These are phyloP conservation scores for Telopea speciosissima DNA, from an alignment of 177 flowering plant species.

Conservation along the genomic window DNA sequence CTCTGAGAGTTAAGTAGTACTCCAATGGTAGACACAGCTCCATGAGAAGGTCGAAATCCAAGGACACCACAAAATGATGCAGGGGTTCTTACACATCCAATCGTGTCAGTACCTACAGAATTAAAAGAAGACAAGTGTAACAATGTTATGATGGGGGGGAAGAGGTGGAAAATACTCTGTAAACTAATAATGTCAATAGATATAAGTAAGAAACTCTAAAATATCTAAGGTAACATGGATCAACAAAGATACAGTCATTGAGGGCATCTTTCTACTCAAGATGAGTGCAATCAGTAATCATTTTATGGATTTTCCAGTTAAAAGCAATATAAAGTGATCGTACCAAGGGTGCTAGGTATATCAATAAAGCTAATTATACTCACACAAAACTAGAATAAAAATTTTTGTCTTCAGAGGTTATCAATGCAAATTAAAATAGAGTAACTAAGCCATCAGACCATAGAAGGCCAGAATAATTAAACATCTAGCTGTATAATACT, in stretches of 20 bases:
- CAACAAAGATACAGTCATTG: not conserved
- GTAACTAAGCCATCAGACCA: too few relatives aligned
- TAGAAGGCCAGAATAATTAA: too few relatives aligned
- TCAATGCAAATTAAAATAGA: too few relatives aligned
- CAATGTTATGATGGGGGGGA: too few relatives aligned
- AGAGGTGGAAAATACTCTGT: too few relatives aligned
- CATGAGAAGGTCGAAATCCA: conserved; percentile 91
- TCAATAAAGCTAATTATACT: too few relatives aligned
- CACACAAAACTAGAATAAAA: too few relatives aligned
- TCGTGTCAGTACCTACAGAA: conserved; percentile 75
- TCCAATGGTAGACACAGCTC: conserved; percentile 64
- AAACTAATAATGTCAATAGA: not conserved
- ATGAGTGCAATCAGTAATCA: not conserved
- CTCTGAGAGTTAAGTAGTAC: conserved; percentile 77
- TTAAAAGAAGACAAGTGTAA: not conserved
- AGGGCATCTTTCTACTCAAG: not conserved
- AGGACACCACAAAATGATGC: conserved; percentile 89
- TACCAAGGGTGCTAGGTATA: too few relatives aligned
- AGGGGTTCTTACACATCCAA: conserved; percentile 77
- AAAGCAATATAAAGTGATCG: not conserved
- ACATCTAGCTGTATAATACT: too few relatives aligned
- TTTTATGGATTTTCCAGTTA: not conserved
- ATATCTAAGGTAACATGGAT: not conserved
- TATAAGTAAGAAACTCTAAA: not conserved
- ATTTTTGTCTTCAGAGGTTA: too few relatives aligned